These are phyloP conservation scores for Helichrysum umbraculigerum DNA, from an alignment of 129 eudicot species.

Conservation along the genomic window DNA sequence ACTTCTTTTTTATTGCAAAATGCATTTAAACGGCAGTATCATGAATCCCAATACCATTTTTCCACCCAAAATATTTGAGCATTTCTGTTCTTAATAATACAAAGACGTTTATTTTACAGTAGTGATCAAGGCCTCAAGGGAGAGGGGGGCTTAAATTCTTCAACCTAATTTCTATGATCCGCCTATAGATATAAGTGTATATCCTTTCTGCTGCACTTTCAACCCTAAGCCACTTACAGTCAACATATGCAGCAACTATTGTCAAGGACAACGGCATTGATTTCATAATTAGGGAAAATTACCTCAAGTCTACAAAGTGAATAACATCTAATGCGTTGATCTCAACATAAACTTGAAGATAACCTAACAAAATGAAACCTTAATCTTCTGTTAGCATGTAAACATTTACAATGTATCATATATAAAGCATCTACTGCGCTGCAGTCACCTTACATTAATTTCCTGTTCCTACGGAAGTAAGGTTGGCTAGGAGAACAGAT, in stretches of 20 bases:
- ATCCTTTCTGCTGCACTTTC: background rate
- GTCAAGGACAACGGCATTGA: background rate
- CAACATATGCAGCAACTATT: background rate
- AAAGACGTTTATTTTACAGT: background rate
- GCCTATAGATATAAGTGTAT: background rate
- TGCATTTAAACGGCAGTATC: background rate
- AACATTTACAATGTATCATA: conserved; percentile 4
- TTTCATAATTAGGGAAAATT: background rate
- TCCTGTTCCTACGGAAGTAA: conserved; percentile 2
- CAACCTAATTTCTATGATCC: conserved; percentile 9
- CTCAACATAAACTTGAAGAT: background rate
- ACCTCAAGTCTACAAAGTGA: conserved; percentile 10
- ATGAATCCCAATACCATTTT: conserved; percentile 1
- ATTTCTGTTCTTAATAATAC: background rate
- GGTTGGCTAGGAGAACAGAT: background rate
- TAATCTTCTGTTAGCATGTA: conserved; percentile 14
- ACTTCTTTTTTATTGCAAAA: background rate
- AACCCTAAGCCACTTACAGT: background rate
- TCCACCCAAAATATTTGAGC: background rate
- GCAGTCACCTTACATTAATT: background rate
- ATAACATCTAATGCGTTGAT: background rate
- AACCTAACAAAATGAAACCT: conserved; percentile 4
- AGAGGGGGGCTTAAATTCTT: background rate
- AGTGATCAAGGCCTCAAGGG: background rate
- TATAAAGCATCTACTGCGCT: background rate